Evolutionary conservation across 2,329 filamentous ascomycete genomes (phyloP).

Genomic region (Boeremia lycopersici): DNA sequence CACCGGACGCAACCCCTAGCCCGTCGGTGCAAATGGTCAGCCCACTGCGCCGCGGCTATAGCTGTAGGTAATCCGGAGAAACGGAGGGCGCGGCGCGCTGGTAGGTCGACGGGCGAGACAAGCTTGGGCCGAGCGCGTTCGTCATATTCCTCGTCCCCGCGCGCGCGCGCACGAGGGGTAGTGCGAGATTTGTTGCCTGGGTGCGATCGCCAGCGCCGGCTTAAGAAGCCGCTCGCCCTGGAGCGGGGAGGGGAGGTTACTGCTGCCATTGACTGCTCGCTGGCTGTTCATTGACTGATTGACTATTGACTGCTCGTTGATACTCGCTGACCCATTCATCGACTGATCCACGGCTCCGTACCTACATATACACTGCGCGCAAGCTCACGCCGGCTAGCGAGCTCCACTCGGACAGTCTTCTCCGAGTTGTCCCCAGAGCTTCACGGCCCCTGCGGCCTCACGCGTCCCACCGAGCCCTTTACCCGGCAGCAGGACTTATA

Average conservation of each 20-base stretch:
- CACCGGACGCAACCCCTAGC: background rate
- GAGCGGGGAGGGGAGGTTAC: background rate
- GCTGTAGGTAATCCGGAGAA: conserved; percentile 32
- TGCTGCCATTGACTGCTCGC: background rate
- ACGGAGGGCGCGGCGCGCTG: conserved; percentile 30
- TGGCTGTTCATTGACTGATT: background rate
- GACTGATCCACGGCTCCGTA: no score
- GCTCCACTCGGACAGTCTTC: conserved; percentile 36
- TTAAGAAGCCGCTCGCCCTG: conserved; percentile 33
- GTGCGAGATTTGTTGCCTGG: no score
- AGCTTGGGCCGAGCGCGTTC: conserved; percentile 28
- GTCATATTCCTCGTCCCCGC: conserved; percentile 45
- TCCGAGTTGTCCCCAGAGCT: conserved; percentile 33
- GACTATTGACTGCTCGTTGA: no score
- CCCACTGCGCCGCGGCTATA: conserved; percentile 23
- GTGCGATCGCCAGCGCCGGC: conserved; percentile 6
- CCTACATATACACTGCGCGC: no score
- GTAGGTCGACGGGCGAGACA: conserved; percentile 34
- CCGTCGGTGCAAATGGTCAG: no score
- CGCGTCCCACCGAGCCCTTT: conserved; percentile 43
- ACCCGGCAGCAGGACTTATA: conserved; percentile 44
- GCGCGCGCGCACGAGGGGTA: conserved; percentile 33
- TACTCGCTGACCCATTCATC: no score
- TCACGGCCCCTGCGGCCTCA: conserved; percentile 36
- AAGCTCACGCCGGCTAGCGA: background rate